A percentile compares a stretch with the other conserved stretches of the same genome.
These are phyloP conservation scores for Cystobasidium sp. DNA, from an alignment of 1,284 basidiomycete genomes.

Conservation along the genomic window DNA sequence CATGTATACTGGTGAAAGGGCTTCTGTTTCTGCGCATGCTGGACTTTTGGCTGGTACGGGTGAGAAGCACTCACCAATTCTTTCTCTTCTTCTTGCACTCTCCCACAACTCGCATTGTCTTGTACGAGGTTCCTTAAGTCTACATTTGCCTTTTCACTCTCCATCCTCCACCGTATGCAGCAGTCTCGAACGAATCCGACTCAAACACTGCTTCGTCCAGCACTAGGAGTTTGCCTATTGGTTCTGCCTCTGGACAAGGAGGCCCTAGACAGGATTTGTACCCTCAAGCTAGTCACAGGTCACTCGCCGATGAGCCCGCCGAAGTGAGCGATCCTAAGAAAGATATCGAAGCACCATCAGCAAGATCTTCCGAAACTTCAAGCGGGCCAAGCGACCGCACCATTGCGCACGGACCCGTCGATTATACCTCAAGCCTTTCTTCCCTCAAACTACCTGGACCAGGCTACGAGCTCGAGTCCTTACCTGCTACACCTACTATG, in stretches of 20 bases:
- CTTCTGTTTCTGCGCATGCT: not conserved
- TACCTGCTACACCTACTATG: slow-evolving; percentile 21
- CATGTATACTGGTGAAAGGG: slow-evolving; percentile 25
- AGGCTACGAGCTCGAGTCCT: slow-evolving; percentile 6
- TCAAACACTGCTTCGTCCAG: slow-evolving; percentile 7
- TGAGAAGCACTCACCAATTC: not conserved
- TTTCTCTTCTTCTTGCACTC: not conserved
- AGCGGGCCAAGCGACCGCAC: not conserved
- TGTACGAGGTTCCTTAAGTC: not conserved
- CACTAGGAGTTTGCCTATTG: not conserved
- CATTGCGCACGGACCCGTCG: not conserved
- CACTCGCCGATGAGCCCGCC: not conserved
- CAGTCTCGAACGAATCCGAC: not conserved
- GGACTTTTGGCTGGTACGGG: not conserved
- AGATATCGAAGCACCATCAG: not conserved
- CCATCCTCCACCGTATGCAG: not conserved
- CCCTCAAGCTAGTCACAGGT: not conserved
- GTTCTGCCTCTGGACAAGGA: not conserved
- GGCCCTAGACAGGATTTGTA: not conserved
- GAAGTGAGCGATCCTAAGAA: not conserved
- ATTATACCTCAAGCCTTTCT: slow-evolving; percentile 5
- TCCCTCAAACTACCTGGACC: slow-evolving; percentile 16
- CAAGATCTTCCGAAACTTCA: not conserved
- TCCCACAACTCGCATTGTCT: not conserved
- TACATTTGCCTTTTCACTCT: not conserved